Conservation (phyloP, 352 stramenopile genomes). For the Pythium coloratum region DNA sequence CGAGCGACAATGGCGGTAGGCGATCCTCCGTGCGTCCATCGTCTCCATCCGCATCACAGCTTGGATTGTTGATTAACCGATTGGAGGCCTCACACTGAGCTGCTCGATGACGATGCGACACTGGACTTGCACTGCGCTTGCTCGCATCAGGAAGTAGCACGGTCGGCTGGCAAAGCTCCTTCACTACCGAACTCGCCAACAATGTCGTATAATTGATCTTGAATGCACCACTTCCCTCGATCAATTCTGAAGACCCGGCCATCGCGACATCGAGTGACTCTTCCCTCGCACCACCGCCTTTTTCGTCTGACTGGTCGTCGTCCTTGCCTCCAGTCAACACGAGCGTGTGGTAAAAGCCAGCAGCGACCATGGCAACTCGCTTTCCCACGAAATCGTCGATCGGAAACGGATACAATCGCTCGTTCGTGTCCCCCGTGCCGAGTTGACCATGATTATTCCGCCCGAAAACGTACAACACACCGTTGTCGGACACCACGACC, state of each 20-base stretch:
- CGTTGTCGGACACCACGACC: constrained; percentile 85
- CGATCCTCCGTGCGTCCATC: constrained; percentile 54
- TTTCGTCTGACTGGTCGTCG: constrained; percentile 36
- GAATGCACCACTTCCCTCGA: not conserved
- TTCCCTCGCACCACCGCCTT: constrained; percentile 7
- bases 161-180: not conserved
- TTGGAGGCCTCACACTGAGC: not conserved
- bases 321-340: constrained; percentile 85
- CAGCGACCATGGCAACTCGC: constrained; percentile 83
- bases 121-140: not conserved
- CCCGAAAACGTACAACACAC: constrained; percentile 91
- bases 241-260: not conserved
- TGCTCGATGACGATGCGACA: not conserved
- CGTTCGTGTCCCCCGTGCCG: constrained; percentile 88
- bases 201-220: not conserved
- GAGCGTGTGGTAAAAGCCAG: constrained; percentile 94
- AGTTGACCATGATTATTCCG: constrained; percentile 95
- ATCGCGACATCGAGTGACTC: not conserved
- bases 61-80: constrained; percentile 13
- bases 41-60: constrained; percentile 33
- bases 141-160: not conserved
- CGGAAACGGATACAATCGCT: constrained; percentile 81
- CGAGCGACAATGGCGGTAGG: not conserved
- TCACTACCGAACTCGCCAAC: not conserved
- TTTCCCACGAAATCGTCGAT: constrained; percentile 92